Conservation (phyloP, 805 yeast species). For the Kregervanrija delftensis region DNA sequence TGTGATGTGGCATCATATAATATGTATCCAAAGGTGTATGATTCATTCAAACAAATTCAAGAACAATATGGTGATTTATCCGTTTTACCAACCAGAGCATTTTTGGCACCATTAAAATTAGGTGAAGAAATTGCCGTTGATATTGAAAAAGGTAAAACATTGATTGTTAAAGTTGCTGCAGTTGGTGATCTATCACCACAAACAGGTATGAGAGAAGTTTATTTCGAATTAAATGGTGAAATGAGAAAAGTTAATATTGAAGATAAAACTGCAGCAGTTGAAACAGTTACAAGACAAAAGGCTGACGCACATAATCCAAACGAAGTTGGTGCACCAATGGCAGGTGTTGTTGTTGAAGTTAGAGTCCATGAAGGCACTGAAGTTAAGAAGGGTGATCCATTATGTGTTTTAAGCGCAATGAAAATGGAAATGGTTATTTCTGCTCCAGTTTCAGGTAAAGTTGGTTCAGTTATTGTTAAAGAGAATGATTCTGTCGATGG, state of each 20-base stretch:
- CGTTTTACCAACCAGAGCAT: conserved; percentile 86
- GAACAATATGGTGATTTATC: conserved; percentile 89
- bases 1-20: conserved; percentile 90
- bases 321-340: conserved; percentile 98
- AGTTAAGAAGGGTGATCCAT: conserved; percentile 93
- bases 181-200: conserved; percentile 79
- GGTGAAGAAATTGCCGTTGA: conserved; percentile 86
- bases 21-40: conserved; percentile 98
- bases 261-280: conserved; percentile 82
- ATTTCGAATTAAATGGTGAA: conserved; percentile 98
- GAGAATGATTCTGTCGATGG: conserved; percentile 97
- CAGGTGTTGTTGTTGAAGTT: conserved; percentile 95
- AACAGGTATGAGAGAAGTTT: conserved; percentile 92
- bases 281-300: conserved; percentile 80
- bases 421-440: conserved; percentile 99
- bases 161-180: conserved; percentile 87
- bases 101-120: conserved; percentile 79
- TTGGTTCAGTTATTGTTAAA: conserved; percentile 68
- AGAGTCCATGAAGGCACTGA: conserved; percentile 82
- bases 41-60: conserved; percentile 66
- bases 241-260: conserved; percentile 90
- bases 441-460: conserved; percentile 83
- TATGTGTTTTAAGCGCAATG: conserved; percentile 94
- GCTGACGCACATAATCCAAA: conserved; percentile 82
- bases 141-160: conserved; percentile 90